phyloP scores from a whole-genome alignment of 2,329 filamentous ascomycete species.

The Hypoxylon sp. region DNA sequence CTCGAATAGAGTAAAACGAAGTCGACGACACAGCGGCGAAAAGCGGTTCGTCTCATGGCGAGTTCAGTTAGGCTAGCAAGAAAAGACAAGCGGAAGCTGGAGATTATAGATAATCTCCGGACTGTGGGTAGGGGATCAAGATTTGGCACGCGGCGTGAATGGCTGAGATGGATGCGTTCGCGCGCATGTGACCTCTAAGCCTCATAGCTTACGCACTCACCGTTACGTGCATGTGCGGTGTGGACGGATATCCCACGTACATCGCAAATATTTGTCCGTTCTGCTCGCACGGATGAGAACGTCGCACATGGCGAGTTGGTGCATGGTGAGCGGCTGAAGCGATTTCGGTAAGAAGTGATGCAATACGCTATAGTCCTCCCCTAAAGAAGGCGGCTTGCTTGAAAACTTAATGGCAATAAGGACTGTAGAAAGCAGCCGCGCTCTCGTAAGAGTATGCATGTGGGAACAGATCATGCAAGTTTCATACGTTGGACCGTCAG shows the following conservation, averaged over 20 bases:
- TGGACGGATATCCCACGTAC: not conserved
- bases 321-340: not conserved
- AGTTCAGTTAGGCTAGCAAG: not conserved
- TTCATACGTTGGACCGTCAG: not conserved
- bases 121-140: not conserved
- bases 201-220: conserved; percentile 9
- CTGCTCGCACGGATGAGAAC: not conserved
- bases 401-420: not conserved
- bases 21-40: not conserved
- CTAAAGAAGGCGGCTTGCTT: not conserved
- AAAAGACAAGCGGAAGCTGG: not conserved
- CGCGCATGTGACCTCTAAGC: not conserved
- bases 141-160: not conserved
- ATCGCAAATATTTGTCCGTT: not conserved
- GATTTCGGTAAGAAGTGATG: not conserved
- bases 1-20: too few relatives aligned
- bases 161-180: not conserved
- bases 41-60: not conserved
- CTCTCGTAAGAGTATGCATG: not conserved
- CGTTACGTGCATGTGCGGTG: conserved; percentile 7
- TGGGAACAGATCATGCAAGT: not conserved
- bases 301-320: not conserved
- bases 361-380: not conserved
- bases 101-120: conserved; percentile 2
- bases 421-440: too few relatives aligned